Percentiles rank a stretch among this genome's conserved stretches.
phyloP scores from a whole-genome alignment of 2,329 filamentous ascomycete genomes.

The Xylariaceae sp. region DNA sequence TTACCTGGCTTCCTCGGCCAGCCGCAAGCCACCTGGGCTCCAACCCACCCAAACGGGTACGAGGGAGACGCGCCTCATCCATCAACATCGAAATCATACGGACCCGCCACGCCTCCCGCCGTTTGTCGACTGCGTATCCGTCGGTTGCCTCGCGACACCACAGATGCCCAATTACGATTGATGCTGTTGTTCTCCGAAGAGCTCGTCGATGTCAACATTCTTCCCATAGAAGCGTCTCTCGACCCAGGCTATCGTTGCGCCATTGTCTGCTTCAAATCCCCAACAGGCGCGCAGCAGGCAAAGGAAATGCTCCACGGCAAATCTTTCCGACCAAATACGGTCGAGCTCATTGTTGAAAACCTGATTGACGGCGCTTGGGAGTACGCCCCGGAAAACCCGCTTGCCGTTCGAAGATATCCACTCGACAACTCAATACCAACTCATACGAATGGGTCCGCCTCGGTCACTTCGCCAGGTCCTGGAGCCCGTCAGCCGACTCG shows the following conservation, averaged over 20 bases:
- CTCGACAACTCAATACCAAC: conserved; percentile 40
- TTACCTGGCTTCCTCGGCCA: conserved; percentile 40
- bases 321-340: conserved; percentile 45
- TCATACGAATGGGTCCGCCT: conserved; percentile 39
- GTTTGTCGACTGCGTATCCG: conserved; percentile 47
- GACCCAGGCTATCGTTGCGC: conserved; percentile 49
- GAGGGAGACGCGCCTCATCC: conserved; percentile 42
- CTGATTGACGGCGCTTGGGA: conserved; percentile 37
- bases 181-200: conserved; percentile 58
- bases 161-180: conserved; percentile 48
- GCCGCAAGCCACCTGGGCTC: conserved; percentile 37
- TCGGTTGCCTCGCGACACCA: conserved; percentile 49
- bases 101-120: conserved; percentile 32
- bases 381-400: neutral
- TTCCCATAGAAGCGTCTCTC: conserved; percentile 45
- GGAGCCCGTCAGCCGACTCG: conserved; percentile 51
- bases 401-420: conserved; percentile 45
- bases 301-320: conserved; percentile 54
- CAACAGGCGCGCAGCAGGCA: conserved; percentile 50
- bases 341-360: conserved; percentile 58
- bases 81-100: conserved; percentile 31
- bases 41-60: conserved; percentile 32
- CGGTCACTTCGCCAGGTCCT: conserved; percentile 42
- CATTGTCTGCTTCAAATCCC: conserved; percentile 48
- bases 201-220: conserved; percentile 45